Percentiles rank a stretch among this genome's conserved stretches.
Conservation (phyloP, 2,329 filamentous ascomycete genomes). For the Colletotrichum destructivum region DNA sequence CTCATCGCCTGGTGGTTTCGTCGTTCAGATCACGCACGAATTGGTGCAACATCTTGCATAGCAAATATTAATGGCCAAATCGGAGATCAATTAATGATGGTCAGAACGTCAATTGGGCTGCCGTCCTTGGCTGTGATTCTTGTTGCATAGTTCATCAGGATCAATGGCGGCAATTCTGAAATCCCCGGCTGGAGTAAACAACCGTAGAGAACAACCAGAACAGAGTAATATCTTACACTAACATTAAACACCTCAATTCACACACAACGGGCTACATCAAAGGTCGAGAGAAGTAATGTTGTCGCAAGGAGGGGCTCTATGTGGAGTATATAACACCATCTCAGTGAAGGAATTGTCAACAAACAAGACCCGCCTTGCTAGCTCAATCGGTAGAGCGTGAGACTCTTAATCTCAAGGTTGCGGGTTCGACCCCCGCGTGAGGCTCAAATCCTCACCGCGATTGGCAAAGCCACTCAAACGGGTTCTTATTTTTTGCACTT, state of each 20-base stretch:
- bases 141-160: no score
- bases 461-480: conserved; percentile 8
- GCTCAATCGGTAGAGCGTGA: conserved; percentile 52
- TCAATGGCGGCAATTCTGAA: no score
- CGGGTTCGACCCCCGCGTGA: conserved; percentile 46
- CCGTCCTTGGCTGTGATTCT: no score
- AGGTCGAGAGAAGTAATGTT: background rate
- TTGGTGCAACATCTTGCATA: background rate
- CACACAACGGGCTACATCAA: no score
- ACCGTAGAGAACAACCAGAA: no score
- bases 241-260: no score
- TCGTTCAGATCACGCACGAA: background rate
- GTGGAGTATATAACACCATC: no score
- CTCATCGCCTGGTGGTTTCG: no score
- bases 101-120: background rate
- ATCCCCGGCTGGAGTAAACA: no score
- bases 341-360: no score
- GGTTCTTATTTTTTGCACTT: background rate
- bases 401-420: conserved; percentile 68
- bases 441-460: conserved; percentile 39
- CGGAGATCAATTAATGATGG: background rate
- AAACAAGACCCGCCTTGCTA: conserved; percentile 37
- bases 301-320: no score
- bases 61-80: background rate
- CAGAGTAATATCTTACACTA: no score